Conservation (phyloP, 179 eudicot species). For the Silene vulgaris region DNA sequence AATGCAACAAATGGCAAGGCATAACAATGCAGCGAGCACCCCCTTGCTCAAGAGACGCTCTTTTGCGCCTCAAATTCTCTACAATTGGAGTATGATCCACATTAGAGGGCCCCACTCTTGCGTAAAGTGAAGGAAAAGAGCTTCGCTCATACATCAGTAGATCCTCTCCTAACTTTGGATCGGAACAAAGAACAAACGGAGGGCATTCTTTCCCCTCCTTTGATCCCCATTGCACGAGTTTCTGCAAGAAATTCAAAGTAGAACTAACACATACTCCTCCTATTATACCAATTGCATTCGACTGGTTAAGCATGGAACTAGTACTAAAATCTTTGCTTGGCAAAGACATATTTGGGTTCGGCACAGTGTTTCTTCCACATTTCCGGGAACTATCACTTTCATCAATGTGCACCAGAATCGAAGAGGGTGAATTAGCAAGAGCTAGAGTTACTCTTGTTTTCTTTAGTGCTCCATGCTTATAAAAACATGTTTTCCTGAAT, state of each 20-base stretch:
- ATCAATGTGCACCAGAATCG: slow-evolving; percentile 36
- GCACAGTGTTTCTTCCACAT: slow-evolving; percentile 30
- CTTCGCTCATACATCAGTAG: slow-evolving; percentile 36
- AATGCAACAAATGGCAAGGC: slow-evolving; percentile 66
- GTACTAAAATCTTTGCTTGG: slow-evolving; percentile 19
- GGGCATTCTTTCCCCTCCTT: slow-evolving; percentile 34
- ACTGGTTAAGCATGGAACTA: slow-evolving; percentile 32
- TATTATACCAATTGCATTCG: slow-evolving; percentile 49
- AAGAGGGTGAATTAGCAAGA: slow-evolving; percentile 34
- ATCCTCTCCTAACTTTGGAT: slow-evolving; percentile 43
- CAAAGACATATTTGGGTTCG: slow-evolving; percentile 29
- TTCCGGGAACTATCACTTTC: slow-evolving; percentile 34
- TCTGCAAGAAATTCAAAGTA: slow-evolving; percentile 47
- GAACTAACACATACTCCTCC: slow-evolving; percentile 49
- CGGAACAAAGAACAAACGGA: slow-evolving; percentile 62
- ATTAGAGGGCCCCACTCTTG: slow-evolving; percentile 25
- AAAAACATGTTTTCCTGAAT: slow-evolving; percentile 15
- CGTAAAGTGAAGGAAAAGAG: slow-evolving; percentile 26
- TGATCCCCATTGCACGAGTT: slow-evolving; percentile 39
- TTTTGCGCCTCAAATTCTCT: slow-evolving; percentile 43
- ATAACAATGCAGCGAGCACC: slow-evolving; percentile 68
- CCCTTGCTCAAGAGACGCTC: slow-evolving; percentile 55
- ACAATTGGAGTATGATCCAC: slow-evolving; percentile 33
- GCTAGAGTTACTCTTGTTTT: slow-evolving; percentile 30
- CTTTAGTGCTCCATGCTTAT: slow-evolving; percentile 17